A percentile compares a stretch with the other conserved stretches of the same genome.
Evolutionary conservation across 805 yeast species (phyloP).

Genomic region (Saturnispora bothae): DNA sequence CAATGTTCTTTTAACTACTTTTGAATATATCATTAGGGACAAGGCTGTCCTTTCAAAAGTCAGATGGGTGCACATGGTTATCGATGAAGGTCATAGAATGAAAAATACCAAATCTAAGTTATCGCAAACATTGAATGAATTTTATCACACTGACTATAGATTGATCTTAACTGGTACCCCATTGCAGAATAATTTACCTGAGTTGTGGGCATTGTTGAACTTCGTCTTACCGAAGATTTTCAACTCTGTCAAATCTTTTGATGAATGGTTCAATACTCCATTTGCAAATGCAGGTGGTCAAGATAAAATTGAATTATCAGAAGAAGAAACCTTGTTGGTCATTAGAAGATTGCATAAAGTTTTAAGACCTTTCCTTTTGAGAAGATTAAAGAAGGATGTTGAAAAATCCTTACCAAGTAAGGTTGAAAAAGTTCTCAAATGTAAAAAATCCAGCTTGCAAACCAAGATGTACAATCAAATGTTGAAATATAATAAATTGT

Average conservation of each 20-base stretch:
- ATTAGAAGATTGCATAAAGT: constrained; percentile 82
- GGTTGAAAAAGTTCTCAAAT: constrained; percentile 72
- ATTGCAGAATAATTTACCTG: constrained; percentile 74
- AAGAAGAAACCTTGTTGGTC: constrained; percentile 75
- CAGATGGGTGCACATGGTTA: constrained; percentile 78
- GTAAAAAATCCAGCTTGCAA: constrained; percentile 68
- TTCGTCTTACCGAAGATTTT: constrained; percentile 77
- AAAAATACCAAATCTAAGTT: constrained; percentile 68
- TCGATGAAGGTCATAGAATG: constrained; percentile 88
- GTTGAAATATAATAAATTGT: constrained; percentile 60
- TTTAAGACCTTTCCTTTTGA: constrained; percentile 69
- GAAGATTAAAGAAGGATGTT: constrained; percentile 80
- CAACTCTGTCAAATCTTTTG: constrained; percentile 77
- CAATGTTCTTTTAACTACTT: constrained; percentile 69
- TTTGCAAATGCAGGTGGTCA: constrained; percentile 78
- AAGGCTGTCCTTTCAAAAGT: constrained; percentile 58
- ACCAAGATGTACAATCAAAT: constrained; percentile 63
- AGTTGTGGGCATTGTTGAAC: constrained; percentile 74
- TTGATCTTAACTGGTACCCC: constrained; percentile 85
- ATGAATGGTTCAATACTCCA: constrained; percentile 86
- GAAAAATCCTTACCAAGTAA: constrained; percentile 81
- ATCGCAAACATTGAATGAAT: constrained; percentile 58
- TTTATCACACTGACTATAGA: constrained; percentile 66
- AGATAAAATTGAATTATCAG: constrained; percentile 70
- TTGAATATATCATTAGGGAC: constrained; percentile 72